These are phyloP conservation scores for Aspergillus carbonarius DNA, from an alignment of 2,329 filamentous ascomycete genomes.

Conservation along the genomic window DNA sequence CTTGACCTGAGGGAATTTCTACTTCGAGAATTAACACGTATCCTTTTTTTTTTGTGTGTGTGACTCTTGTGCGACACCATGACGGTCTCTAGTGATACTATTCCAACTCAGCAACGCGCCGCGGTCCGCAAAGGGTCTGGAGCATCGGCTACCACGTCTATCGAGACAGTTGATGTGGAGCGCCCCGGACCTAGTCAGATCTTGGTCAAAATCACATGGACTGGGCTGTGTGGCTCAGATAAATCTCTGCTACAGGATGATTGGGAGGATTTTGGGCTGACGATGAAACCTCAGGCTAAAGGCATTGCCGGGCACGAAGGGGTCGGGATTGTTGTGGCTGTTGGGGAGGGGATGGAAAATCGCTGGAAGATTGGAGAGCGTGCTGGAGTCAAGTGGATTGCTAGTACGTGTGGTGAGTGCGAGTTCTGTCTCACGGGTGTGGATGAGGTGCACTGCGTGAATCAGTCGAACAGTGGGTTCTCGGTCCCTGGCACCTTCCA, in stretches of 20 bases:
- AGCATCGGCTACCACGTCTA: background rate
- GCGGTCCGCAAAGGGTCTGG: conserved; percentile 3
- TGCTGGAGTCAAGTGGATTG: conserved; percentile 23
- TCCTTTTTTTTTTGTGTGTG: background rate
- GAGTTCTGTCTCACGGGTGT: conserved; percentile 18
- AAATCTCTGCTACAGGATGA: conserved; percentile 7
- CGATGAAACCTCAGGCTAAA: conserved; percentile 1
- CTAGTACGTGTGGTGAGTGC: conserved; percentile 19
- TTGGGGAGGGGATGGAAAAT: conserved; percentile 30
- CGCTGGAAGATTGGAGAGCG: conserved; percentile 25
- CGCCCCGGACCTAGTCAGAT: conserved; percentile 9
- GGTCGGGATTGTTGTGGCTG: conserved; percentile 40
- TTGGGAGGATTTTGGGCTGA: conserved; percentile 3
- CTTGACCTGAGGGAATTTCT: background rate
- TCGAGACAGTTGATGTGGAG: background rate
- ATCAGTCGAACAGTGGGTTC: conserved; percentile 17
- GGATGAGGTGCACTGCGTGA: conserved; percentile 19
- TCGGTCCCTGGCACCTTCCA: conserved; percentile 21
- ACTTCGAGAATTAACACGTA: background rate
- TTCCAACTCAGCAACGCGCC: conserved; percentile 6
- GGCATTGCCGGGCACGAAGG: conserved; percentile 44
- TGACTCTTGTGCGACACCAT: background rate
- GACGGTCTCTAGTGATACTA: background rate
- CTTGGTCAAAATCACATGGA: conserved; percentile 13
- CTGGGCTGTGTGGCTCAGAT: conserved; percentile 13